Conservation (phyloP, 768 basidiomycete species). For the Xerocomellus chrysenteron region DNA sequence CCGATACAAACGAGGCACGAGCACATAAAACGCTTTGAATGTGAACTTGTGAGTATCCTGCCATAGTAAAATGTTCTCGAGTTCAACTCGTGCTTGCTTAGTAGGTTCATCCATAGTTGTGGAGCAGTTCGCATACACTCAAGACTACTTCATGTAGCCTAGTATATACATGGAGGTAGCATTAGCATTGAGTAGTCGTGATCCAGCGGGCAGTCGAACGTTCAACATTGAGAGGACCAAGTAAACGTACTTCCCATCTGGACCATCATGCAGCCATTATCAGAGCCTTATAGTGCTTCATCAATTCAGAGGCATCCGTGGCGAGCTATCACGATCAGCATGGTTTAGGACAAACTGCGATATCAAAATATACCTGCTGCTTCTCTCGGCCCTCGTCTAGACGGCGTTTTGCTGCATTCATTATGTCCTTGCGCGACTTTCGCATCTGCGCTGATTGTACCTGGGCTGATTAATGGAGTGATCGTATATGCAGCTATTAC, state of each 20-base stretch:
- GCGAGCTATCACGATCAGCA: slow-evolving; percentile 29
- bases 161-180: not conserved
- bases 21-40: slow-evolving; percentile 37
- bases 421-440: slow-evolving; percentile 34
- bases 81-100: slow-evolving; percentile 9
- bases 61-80: not conserved
- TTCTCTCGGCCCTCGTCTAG: slow-evolving; percentile 40
- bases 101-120: slow-evolving; percentile 16
- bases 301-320: slow-evolving; percentile 37
- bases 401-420: slow-evolving; percentile 32
- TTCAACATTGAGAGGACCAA: not conserved
- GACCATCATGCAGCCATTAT: slow-evolving; percentile 24
- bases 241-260: slow-evolving; percentile 5
- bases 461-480: slow-evolving; percentile 27
- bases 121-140: not conserved
- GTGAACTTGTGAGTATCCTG: slow-evolving; percentile 46
- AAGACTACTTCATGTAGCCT: not conserved
- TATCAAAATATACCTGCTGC: slow-evolving; percentile 31
- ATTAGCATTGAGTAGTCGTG: not conserved
- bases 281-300: slow-evolving; percentile 43
- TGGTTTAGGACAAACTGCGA: not conserved
- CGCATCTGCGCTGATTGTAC: slow-evolving; percentile 31
- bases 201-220: not conserved
- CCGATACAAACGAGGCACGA: slow-evolving; percentile 25
- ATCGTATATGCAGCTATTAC: slow-evolving; percentile 3